Conservation (phyloP, 1,284 basidiomycete species). For the Austroboletus niveus region DNA sequence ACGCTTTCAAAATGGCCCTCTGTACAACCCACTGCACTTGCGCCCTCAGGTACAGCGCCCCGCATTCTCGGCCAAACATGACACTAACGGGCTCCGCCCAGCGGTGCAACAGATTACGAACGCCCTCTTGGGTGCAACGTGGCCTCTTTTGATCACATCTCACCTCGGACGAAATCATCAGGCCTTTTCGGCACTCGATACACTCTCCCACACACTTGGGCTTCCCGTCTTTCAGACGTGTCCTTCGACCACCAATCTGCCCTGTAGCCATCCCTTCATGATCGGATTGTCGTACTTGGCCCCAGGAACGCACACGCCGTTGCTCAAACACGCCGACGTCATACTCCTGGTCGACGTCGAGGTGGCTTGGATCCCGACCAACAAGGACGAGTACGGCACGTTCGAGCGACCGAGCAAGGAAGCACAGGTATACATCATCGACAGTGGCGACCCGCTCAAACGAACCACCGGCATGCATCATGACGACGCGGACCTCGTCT, state of each 20-base stretch:
- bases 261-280: constrained; percentile 56
- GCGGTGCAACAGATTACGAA: constrained; percentile 44
- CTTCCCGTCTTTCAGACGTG: constrained; percentile 57
- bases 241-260: constrained; percentile 50
- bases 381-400: constrained; percentile 35
- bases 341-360: constrained; percentile 64
- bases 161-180: constrained; percentile 56
- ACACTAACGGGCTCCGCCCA: constrained; percentile 16
- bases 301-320: constrained; percentile 41
- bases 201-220: constrained; percentile 49
- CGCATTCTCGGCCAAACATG: neutral
- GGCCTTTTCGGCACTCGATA: constrained; percentile 46
- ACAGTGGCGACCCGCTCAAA: constrained; percentile 62
- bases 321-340: constrained; percentile 56
- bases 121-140: constrained; percentile 48
- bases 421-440: constrained; percentile 58
- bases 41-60: constrained; percentile 40
- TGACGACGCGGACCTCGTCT: constrained; percentile 54
- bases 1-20: constrained; percentile 47
- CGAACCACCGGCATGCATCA: constrained; percentile 52
- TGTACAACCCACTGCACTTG: constrained; percentile 49
- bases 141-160: constrained; percentile 64
- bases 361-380: constrained; percentile 62
- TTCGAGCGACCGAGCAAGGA: constrained; percentile 36
- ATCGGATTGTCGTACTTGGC: constrained; percentile 48